Base-by-base conservation (phyloP, 257 asterid species). In the Solanum pinnatisectum region DNA sequence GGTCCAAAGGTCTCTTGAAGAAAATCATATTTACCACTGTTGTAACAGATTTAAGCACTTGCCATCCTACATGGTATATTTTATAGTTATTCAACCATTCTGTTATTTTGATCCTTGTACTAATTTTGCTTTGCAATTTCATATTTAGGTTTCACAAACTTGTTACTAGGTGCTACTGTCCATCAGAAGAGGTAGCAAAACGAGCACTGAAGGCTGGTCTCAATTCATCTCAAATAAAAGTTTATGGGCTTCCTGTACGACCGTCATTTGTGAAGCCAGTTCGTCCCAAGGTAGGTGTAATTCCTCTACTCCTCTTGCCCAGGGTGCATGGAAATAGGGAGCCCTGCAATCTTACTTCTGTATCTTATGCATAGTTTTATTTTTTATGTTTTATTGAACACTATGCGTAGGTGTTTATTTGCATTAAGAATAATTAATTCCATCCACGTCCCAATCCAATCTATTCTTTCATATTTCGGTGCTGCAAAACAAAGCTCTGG, bases 11-110 rank as follows among this genome's bases (percentile, higher is more conserved):
- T 89, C 95, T 96, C 30, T 91, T 97, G 94, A 88, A 97, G 91
- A 97, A 97, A 96, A 97, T 96, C 83, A 97, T 97, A 44, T 97
- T 97, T 90, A 93, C 99, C 89, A 97, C 99, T 13, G 99, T 97
- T 78, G 91, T 97, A 63, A 97, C 99, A 10, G 99, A 97, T 89
- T 93, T 97, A 87, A 89, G 95, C 86, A 97, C 99, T 81, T 97
- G 99, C 83, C 99, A 97, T 92, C 99, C 99, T 63, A 97, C 99
- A 89, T 97, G 99, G 99, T 96, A 92, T 82, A 90, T 60, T 86
- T 42, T 39, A 65, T 85, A n/a, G 88, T 89, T 83, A 56, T 42
- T 88, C 84, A 37, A 70, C 70, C 72, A 70, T 84, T 90, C 12
- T 84, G 68, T 37, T 89, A 42, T 52, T 68, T 16, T 39, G 81